These are phyloP conservation scores for Colletotrichum sp. DNA, from an alignment of 2,329 filamentous ascomycete species.

Conservation along the genomic window DNA sequence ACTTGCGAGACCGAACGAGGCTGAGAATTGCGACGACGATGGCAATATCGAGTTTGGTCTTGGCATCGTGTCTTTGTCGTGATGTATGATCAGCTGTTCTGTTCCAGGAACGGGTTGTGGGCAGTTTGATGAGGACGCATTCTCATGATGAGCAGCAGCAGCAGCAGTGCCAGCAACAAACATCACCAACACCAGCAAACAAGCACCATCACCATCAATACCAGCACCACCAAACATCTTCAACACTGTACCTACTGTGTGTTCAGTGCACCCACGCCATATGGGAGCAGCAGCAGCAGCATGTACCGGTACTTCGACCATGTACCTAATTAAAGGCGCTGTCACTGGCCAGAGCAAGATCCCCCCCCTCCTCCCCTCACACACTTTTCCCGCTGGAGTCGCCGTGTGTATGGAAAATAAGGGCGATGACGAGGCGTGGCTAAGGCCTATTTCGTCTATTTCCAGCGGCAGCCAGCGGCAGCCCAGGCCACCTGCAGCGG, in stretches of 20 bases:
- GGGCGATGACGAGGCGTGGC: conserved; percentile 46
- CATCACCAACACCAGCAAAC: not conserved
- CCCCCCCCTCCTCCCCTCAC: not conserved
- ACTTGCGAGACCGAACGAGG: not conserved
- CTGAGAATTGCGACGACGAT: conserved; percentile 5
- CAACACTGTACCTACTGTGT: not conserved
- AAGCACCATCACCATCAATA: not conserved
- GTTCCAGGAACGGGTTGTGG: not conserved
- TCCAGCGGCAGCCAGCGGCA: not conserved
- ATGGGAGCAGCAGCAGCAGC: not conserved
- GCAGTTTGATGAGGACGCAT: not conserved
- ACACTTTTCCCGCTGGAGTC: not conserved
- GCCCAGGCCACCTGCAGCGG: not conserved
- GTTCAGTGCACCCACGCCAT: not conserved
- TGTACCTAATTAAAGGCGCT: conserved; percentile 6
- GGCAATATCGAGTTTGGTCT: not conserved
- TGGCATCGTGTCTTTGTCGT: not conserved
- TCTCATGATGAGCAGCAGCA: not conserved
- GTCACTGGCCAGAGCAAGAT: not conserved
- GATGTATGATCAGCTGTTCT: not conserved
- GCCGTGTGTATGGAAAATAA: conserved; percentile 3
- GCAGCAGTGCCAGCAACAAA: not conserved
- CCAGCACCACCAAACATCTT: not conserved
- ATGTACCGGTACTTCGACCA: conserved; percentile 1
- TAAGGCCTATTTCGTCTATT: conserved; percentile 14